Conservation (phyloP, 2,329 filamentous ascomycete species). For the Ophiostoma himal-ulmi region DNA sequence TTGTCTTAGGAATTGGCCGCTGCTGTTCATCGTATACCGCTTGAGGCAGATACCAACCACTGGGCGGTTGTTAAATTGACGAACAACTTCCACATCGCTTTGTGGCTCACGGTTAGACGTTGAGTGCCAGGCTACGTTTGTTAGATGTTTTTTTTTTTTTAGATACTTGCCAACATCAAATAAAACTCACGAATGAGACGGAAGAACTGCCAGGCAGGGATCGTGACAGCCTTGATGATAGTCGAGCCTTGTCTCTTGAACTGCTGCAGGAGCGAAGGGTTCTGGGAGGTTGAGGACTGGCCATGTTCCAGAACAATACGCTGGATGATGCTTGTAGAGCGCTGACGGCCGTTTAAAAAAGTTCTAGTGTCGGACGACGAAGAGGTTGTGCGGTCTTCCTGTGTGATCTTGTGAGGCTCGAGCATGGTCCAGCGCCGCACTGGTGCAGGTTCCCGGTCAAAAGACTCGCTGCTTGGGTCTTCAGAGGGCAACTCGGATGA, state of each 20-base stretch:
- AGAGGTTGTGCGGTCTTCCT: slow-evolving; percentile 24
- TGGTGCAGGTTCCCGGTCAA: slow-evolving; percentile 27
- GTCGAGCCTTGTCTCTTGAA: slow-evolving; percentile 44
- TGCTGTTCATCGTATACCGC: slow-evolving; percentile 69
- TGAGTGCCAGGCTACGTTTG: slow-evolving; percentile 74
- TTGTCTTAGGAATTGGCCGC: slow-evolving; percentile 63
- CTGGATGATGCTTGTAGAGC: slow-evolving; percentile 57
- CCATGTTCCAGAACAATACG: slow-evolving; percentile 50
- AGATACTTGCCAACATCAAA: background rate
- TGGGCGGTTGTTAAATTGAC: slow-evolving; percentile 77
- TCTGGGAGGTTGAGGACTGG: slow-evolving; percentile 36
- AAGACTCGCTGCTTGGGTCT: slow-evolving; percentile 17
- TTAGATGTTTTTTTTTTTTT: background rate
- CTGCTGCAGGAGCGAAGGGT: slow-evolving; percentile 41
- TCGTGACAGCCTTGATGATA: slow-evolving; percentile 74
- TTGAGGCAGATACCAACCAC: slow-evolving; percentile 91
- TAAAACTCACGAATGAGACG: slow-evolving; percentile 71
- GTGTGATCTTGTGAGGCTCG: slow-evolving; percentile 15
- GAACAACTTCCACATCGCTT: slow-evolving; percentile 75
- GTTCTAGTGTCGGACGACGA: slow-evolving; percentile 19
- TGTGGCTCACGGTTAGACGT: slow-evolving; percentile 46
- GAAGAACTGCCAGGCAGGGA: slow-evolving; percentile 97
- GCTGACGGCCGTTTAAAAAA: slow-evolving; percentile 34
- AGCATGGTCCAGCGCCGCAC: slow-evolving; percentile 35
- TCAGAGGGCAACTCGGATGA: background rate